phyloP scores from a whole-genome alignment of 2,329 filamentous ascomycete species.

The Chaetomiaceae sp. region DNA sequence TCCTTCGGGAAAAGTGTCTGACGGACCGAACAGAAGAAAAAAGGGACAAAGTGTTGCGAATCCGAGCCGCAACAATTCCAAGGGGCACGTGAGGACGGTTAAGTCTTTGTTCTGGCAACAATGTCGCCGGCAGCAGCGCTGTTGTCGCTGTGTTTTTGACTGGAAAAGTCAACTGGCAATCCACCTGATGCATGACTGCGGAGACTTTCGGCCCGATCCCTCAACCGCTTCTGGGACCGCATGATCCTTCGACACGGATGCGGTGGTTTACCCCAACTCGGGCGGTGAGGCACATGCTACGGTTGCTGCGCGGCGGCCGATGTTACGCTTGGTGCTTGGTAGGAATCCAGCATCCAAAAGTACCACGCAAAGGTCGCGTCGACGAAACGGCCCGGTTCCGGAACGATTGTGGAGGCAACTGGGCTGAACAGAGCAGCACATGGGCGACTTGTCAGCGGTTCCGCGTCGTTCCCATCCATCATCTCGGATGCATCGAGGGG shows the following conservation, averaged over 20 bases:
- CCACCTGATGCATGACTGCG: slow-evolving; percentile 3
- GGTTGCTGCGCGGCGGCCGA: background rate
- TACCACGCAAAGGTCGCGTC: background rate
- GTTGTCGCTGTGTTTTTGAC: background rate
- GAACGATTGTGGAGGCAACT: too few species aligned
- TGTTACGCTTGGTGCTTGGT: background rate
- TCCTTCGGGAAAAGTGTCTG: background rate
- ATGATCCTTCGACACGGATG: background rate
- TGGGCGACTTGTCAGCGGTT: too few species aligned
- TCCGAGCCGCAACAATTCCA: too few species aligned
- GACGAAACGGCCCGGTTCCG: background rate
- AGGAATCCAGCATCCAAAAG: background rate
- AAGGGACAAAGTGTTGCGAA: too few species aligned
- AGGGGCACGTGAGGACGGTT: too few species aligned
- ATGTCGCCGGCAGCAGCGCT: background rate
- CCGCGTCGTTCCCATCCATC: too few species aligned
- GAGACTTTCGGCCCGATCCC: slow-evolving; percentile 17
- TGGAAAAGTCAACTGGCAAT: background rate
- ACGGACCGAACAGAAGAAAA: too few species aligned
- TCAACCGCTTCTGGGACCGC: background rate
- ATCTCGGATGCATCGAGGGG: too few species aligned
- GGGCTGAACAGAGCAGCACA: too few species aligned
- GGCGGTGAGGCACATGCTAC: background rate
- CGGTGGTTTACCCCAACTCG: slow-evolving; percentile 7
- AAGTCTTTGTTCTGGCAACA: too few species aligned